These are phyloP conservation scores for Uronychia binucleata DNA, from an alignment of 73 alveolate species.

Conservation along the genomic window DNA sequence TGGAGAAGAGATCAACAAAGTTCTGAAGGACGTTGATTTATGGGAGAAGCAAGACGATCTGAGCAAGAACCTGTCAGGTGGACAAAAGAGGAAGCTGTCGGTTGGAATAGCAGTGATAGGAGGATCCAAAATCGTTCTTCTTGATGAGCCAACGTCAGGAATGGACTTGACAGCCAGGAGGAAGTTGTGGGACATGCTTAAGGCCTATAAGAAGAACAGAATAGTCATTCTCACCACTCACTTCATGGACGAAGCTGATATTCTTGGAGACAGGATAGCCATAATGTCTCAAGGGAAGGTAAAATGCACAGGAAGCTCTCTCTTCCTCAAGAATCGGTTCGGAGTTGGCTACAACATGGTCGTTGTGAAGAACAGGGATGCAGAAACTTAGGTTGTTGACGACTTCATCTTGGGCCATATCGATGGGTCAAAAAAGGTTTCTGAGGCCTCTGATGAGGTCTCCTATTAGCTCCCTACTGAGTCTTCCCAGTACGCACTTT, in stretches of 20 bases:
- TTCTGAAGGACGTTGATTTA: conserved; percentile 88
- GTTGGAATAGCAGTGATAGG: conserved; percentile 96
- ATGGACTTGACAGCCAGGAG: conserved; percentile 96
- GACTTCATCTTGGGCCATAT: too few species aligned
- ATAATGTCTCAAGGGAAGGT: conserved; percentile 92
- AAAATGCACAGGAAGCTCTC: conserved; percentile 89
- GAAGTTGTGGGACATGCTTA: conserved; percentile 95
- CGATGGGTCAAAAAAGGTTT: conserved; percentile 21
- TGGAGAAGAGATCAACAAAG: conserved; percentile 69
- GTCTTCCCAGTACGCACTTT: conserved; percentile 37
- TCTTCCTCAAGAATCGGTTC: conserved; percentile 87
- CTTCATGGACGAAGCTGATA: conserved; percentile 98
- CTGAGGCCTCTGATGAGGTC: conserved; percentile 71
- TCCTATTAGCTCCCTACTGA: conserved; percentile 72
- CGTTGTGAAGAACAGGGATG: conserved; percentile 30
- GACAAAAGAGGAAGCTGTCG: conserved; percentile 89
- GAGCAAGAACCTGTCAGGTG: conserved; percentile 92
- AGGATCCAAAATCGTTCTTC: conserved; percentile 84
- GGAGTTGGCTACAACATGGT: conserved; percentile 87
- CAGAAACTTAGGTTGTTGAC: not conserved
- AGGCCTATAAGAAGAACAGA: conserved; percentile 82
- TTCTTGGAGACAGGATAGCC: conserved; percentile 97
- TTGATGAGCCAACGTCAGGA: conserved; percentile 98
- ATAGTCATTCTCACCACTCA: conserved; percentile 96
- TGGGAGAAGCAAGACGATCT: conserved; percentile 58